Percentiles rank a stretch among this genome's conserved stretches.
Evolutionary conservation across 1,284 basidiomycete species (phyloP).

Genomic region (Rhodotorula sp.): DNA sequence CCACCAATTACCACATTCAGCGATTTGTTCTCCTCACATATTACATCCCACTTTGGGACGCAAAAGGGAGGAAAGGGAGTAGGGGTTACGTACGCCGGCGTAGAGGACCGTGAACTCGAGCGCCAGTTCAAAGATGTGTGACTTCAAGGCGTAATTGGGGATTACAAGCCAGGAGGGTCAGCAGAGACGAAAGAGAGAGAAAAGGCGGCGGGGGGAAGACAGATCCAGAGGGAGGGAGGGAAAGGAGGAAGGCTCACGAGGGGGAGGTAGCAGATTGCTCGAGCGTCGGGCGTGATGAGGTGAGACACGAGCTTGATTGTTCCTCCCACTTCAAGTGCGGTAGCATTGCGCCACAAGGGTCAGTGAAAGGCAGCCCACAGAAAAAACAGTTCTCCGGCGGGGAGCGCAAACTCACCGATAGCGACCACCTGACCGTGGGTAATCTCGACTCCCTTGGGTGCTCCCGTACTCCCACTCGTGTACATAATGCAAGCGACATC

Average conservation of each 20-base stretch:
- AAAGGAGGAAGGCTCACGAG: constrained; percentile 39
- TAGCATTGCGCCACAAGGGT: too few species aligned
- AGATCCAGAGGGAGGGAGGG: neutral
- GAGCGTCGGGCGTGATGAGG: constrained; percentile 68
- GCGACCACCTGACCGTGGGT: constrained; percentile 77
- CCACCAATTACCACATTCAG: neutral
- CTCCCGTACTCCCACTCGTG: constrained; percentile 69
- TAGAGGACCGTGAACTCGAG: constrained; percentile 51
- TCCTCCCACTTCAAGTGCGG: constrained; percentile 16
- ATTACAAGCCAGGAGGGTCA: neutral
- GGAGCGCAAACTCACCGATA: constrained; percentile 55
- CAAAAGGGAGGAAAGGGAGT: neutral
- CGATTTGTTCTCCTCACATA: too few species aligned
- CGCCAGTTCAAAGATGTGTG: constrained; percentile 60
- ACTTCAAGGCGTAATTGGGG: too few species aligned
- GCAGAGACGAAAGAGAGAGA: neutral
- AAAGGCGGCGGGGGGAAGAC: neutral
- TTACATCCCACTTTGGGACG: neutral
- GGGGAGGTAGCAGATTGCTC: constrained; percentile 70
- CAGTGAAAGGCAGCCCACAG: too few species aligned
- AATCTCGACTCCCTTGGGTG: constrained; percentile 90
- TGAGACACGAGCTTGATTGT: constrained; percentile 68
- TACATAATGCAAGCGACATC: constrained; percentile 93
- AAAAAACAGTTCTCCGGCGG: neutral
- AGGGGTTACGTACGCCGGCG: constrained; percentile 3